Evolutionary conservation across 2,329 filamentous ascomycete genomes (phyloP), one percentile per base, ranked within the genome.

Genomic region (Didymellaceae sp.): DNA sequence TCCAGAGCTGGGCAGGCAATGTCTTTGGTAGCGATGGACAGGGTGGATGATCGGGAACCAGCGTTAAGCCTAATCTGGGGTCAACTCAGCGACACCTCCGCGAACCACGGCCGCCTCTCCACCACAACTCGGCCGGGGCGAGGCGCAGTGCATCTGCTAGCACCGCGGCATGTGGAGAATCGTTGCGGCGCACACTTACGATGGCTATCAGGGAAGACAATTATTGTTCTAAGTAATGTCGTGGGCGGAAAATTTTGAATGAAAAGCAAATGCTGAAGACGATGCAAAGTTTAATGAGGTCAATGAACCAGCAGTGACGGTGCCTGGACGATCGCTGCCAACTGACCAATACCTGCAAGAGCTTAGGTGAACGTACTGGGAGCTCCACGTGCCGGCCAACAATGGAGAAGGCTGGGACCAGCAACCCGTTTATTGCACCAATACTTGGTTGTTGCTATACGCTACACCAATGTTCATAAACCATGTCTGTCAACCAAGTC

Each of bases 1-100:
- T 60, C 55, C 40, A 60, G 54, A 58, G 57, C 54, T 35, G 55
- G 54, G 55, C 58, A 49, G 58, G 52, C 45, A 45, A 53, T 52
- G 53, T 53, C 42, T 52, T 43, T 28, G 48, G 54, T 47, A 49
- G 47, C 47, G 50, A 55, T 52, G 56, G 55, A 48, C 41, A 50
- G 40, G 44, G 48, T 54, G 28, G 48, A 54, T 34, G 49, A 37
- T 55, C 48, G 16, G 25, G 26, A 37, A 21, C 26, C 31, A 47
- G 44, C 52, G 56, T 56, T 58, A 59, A 54, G 43, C 48, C 54
- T 34, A 50, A 54, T 54, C 48, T 14, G 51, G 58, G 28, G 34
- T 48, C 45, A 45, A 32, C 21, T 45, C 50, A 44, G 45, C 44
- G 31, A 41, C 47, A 40, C 30, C 48, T 45, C 54, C 49, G 47